These are phyloP conservation scores for Schizosaccharomyces octosporus DNA, from an alignment of 805 yeast species.

Conservation along the genomic window DNA sequence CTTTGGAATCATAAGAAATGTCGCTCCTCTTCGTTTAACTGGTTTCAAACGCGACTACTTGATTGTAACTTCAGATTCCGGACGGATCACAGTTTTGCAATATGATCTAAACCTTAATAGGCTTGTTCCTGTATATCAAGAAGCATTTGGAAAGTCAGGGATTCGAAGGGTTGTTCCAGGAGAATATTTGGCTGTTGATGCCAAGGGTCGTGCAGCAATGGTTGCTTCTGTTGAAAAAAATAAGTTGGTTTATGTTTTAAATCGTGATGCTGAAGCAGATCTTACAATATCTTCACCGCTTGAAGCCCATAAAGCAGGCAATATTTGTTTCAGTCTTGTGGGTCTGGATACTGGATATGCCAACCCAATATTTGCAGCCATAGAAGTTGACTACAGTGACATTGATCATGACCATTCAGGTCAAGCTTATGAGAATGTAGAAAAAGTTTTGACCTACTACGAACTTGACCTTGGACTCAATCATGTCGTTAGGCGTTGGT, in stretches of 20 bases:
- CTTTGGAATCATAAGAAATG: conserved; percentile 33
- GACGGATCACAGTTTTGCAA: conserved; percentile 34
- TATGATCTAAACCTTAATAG: conserved; percentile 17
- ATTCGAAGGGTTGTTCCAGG: conserved; percentile 57
- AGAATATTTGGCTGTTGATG: conserved; percentile 42
- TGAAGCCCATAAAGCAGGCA: conserved; percentile 30
- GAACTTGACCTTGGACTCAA: conserved; percentile 72
- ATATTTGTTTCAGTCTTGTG: conserved; percentile 27
- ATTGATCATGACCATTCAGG: conserved; percentile 12
- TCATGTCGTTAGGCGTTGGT: conserved; percentile 32
- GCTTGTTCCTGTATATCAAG: conserved; percentile 25
- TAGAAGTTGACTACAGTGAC: conserved; percentile 36
- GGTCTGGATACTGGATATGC: conserved; percentile 57
- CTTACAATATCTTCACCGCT: conserved; percentile 45
- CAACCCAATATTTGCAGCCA: conserved; percentile 62
- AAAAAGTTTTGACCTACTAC: conserved; percentile 33
- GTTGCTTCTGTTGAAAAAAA: conserved; percentile 48
- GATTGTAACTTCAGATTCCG: conserved; percentile 59
- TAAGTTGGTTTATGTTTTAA: conserved; percentile 44
- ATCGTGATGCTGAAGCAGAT: conserved; percentile 23
- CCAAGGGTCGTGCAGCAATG: conserved; percentile 43
- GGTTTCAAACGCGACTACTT: conserved; percentile 33
- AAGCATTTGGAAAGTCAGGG: conserved; percentile 52
- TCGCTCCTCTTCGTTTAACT: conserved; percentile 26
- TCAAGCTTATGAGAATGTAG: conserved; percentile 6